A percentile compares a stretch with the other conserved stretches of the same genome.
These are phyloP conservation scores for Paspalum notatum DNA, from an alignment of 176 grass and related monocot genomes.

Conservation along the genomic window DNA sequence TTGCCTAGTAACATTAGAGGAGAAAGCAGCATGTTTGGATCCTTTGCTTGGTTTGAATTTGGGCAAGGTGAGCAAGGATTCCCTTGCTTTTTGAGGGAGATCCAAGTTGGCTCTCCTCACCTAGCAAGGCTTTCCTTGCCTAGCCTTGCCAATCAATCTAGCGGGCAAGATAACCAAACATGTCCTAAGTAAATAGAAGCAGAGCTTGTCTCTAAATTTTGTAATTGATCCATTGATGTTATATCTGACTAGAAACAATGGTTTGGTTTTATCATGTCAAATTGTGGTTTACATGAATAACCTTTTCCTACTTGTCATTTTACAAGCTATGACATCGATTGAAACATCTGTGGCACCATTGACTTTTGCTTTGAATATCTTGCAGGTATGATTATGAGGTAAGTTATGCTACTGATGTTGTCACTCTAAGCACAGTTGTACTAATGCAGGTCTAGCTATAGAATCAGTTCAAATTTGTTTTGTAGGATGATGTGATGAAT, in stretches of 20 bases:
- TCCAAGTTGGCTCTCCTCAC: no score
- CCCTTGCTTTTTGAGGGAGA: no score
- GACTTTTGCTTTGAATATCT: constrained; percentile 38
- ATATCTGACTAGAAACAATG: constrained; percentile 15
- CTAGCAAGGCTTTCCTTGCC: no score
- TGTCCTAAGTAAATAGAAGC: constrained; percentile 2
- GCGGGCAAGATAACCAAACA: no score
- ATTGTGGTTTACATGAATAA: background rate
- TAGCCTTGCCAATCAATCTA: no score
- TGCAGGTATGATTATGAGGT: constrained; percentile 99
- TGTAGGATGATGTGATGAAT: constrained; percentile 81
- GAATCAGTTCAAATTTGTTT: constrained; percentile 29
- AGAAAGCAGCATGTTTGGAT: no score
- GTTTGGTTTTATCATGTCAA: background rate
- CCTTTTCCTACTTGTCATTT: background rate
- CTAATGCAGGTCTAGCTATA: constrained; percentile 32
- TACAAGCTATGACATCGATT: background rate
- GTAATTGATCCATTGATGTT: background rate
- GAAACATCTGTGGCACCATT: constrained; percentile 21
- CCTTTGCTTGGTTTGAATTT: no score
- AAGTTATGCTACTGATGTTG: constrained; percentile 43
- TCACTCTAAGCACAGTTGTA: background rate
- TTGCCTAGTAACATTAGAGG: no score
- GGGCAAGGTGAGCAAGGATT: no score
- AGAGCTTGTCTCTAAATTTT: background rate